phyloP scores from a whole-genome alignment of 2,329 filamentous ascomycete species.

The Aureobasidium sp. region DNA sequence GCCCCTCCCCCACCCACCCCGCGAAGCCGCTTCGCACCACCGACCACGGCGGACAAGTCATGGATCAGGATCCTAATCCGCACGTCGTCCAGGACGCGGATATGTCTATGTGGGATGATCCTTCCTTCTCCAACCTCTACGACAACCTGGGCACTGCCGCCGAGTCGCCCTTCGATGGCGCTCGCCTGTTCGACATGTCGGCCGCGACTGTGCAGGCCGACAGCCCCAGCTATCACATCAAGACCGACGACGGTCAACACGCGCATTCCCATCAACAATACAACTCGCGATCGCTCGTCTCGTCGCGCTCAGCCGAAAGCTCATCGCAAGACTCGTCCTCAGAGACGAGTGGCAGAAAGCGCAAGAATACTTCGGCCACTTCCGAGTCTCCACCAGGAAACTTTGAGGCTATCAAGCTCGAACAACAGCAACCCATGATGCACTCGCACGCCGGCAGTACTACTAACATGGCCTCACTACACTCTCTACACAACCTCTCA shows the following conservation, averaged over 20 bases:
- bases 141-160: conserved; percentile 22
- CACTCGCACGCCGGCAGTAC: conserved; percentile 5
- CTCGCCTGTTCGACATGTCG: conserved; percentile 26
- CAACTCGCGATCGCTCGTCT: conserved; percentile 19
- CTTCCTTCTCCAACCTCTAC: conserved; percentile 23
- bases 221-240: conserved; percentile 24
- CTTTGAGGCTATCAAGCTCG: conserved; percentile 8
- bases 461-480: conserved; percentile 19
- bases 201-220: conserved; percentile 19
- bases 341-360: conserved; percentile 34
- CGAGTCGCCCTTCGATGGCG: conserved; percentile 24
- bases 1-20: conserved; percentile 11
- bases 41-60: not conserved
- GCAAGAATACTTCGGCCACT: conserved; percentile 34
- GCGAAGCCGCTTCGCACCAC: conserved; percentile 8
- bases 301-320: conserved; percentile 32
- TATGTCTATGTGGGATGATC: conserved; percentile 26
- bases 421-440: not conserved
- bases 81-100: conserved; percentile 20
- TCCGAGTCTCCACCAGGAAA: conserved; percentile 31
- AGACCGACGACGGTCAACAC: conserved; percentile 21
- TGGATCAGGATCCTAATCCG: conserved; percentile 17
- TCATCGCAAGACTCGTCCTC: conserved; percentile 38
- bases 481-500: conserved; percentile 29
- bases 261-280: conserved; percentile 17